Evolutionary conservation across 306 rosid genomes (phyloP).

Genomic region (Cicer yamashitae): DNA sequence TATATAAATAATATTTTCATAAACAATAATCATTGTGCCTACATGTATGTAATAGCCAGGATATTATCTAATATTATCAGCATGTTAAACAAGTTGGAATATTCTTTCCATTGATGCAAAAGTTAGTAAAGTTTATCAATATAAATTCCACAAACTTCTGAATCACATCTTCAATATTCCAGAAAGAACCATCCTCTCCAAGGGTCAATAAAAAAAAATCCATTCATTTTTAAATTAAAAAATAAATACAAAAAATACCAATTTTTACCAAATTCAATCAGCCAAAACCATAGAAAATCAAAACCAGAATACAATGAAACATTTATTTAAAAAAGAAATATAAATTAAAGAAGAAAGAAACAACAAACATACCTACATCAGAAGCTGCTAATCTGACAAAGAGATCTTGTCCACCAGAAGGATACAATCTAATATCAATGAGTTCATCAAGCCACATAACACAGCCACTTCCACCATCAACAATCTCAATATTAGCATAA

Average conservation of each 20-base stretch:
- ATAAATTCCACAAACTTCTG: constrained; percentile 10
- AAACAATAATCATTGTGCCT: too few relatives aligned
- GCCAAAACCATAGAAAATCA: constrained; percentile 21
- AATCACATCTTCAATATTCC: background rate
- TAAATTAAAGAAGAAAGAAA: background rate
- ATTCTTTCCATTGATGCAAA: background rate
- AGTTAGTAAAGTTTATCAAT: background rate
- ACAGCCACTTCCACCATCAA: constrained; percentile 69
- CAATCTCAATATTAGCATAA: constrained; percentile 54
- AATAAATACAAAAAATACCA: background rate
- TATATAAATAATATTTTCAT: too few relatives aligned
- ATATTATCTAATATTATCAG: background rate
- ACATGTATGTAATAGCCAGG: background rate
- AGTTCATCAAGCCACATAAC: constrained; percentile 66
- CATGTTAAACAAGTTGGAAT: constrained; percentile 17
- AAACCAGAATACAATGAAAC: constrained; percentile 8
- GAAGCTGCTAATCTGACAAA: constrained; percentile 74
- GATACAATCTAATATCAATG: constrained; percentile 55
- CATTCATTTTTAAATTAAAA: background rate
- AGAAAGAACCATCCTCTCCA: constrained; percentile 1
- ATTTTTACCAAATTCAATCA: background rate
- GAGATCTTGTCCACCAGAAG: constrained; percentile 60
- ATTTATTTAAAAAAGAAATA: background rate
- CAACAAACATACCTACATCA: constrained; percentile 61
- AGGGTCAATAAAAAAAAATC: background rate